Conservation (phyloP, 371 early-diverging fungal species). For the Syncephalis fuscata region DNA sequence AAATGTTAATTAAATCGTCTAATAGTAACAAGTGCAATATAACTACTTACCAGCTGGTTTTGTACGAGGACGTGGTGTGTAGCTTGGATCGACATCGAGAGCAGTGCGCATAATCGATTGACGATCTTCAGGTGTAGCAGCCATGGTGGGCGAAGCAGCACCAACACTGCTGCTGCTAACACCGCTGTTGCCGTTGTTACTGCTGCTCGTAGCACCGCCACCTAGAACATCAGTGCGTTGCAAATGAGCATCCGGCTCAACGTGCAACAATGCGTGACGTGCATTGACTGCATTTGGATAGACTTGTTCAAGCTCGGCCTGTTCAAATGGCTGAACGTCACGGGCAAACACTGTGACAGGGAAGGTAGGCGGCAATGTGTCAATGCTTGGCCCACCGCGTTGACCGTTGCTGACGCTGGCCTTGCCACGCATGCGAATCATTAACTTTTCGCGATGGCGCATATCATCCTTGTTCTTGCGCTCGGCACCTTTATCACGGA, state of each 20-base stretch:
- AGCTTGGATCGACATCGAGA: conserved; percentile 13
- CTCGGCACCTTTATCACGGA: conserved; percentile 59
- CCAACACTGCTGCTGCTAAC: neutral
- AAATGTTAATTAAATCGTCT: neutral
- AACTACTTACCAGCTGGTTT: conserved; percentile 7
- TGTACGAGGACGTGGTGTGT: conserved; percentile 16
- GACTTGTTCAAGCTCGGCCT: conserved; percentile 11
- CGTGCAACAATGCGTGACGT: conserved; percentile 8
- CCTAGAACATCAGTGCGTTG: neutral
- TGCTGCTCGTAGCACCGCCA: too few relatives aligned
- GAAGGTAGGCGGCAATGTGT: conserved; percentile 2
- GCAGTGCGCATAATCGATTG: neutral
- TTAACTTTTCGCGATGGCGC: conserved; percentile 34
- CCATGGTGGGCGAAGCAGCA: neutral
- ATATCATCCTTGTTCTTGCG: conserved; percentile 50
- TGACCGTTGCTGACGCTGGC: conserved; percentile 8
- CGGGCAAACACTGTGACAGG: conserved; percentile 12
- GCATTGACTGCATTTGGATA: conserved; percentile 14
- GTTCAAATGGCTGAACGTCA: conserved; percentile 15
- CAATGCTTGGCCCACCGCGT: too few relatives aligned
- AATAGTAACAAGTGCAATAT: neutral
- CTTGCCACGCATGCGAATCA: conserved; percentile 31
- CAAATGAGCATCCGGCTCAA: conserved; percentile 1
- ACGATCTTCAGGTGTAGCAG: neutral
- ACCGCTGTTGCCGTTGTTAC: neutral